These are phyloP conservation scores for Aspergillus sp. DNA, from an alignment of 2,329 filamentous ascomycete genomes.

Conservation along the genomic window DNA sequence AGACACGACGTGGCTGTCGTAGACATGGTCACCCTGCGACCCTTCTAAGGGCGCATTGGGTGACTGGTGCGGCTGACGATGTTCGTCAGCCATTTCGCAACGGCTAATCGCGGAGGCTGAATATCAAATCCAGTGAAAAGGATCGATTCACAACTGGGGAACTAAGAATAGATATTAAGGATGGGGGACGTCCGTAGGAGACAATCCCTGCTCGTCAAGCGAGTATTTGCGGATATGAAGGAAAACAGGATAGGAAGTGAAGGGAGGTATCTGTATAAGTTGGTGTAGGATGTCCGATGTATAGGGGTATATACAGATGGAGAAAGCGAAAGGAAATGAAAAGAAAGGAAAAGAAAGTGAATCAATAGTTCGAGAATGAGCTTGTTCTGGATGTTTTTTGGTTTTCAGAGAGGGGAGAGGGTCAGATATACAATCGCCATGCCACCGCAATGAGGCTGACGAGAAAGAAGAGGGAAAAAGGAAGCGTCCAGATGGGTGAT, in stretches of 20 bases:
- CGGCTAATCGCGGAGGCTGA: neutral
- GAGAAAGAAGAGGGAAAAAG: neutral
- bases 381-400: neutral
- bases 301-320: constrained; percentile 8
- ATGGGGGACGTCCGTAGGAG: neutral
- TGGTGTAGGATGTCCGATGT: neutral
- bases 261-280: neutral
- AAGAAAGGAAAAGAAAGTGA: neutral
- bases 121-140: neutral
- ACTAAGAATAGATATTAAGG: neutral
- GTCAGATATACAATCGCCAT: constrained; percentile 3
- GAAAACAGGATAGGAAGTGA: neutral
- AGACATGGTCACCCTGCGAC: constrained; percentile 1
- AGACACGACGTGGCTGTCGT: constrained; percentile 5
- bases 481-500: neutral
- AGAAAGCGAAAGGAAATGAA: neutral
- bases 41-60: constrained; percentile 6
- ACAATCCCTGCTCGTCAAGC: neutral
- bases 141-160: neutral
- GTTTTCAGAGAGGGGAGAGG: constrained; percentile 9
- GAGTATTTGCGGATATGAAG: neutral
- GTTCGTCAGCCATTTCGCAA: constrained; percentile 9
- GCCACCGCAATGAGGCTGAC: neutral
- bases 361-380: neutral
- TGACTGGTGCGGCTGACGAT: constrained; percentile 10